A percentile compares a stretch with the other conserved stretches of the same genome.
These are phyloP conservation scores for Lojkania enalia DNA, from an alignment of 2,329 filamentous ascomycete species.

Conservation along the genomic window DNA sequence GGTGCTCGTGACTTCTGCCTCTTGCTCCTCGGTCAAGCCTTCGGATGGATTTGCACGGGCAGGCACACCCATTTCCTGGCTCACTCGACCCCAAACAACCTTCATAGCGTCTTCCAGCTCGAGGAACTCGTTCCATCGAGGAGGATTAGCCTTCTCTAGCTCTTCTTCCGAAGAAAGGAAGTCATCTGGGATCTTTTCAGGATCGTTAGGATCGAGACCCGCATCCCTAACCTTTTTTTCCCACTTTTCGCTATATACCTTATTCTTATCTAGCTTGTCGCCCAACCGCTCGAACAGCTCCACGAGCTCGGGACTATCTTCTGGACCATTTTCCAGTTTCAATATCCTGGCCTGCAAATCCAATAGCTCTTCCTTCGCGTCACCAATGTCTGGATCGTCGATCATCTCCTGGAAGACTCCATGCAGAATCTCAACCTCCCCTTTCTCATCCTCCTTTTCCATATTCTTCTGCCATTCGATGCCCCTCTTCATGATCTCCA, in stretches of 20 bases:
- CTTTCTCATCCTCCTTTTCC: conserved; percentile 22
- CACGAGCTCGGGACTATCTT: conserved; percentile 25
- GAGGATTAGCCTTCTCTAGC: background rate
- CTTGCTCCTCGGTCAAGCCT: conserved; percentile 9
- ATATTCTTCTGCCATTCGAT: conserved; percentile 26
- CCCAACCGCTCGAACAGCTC: conserved; percentile 19
- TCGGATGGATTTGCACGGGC: conserved; percentile 2
- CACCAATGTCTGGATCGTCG: conserved; percentile 32
- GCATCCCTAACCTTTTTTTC: conserved; percentile 6
- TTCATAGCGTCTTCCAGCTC: conserved; percentile 16
- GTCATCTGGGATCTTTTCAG: background rate
- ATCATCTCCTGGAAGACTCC: conserved; percentile 30
- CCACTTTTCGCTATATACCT: conserved; percentile 24
- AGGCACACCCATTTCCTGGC: no score
- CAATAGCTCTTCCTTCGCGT: conserved; percentile 25
- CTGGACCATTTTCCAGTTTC: conserved; percentile 9
- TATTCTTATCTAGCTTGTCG: conserved; percentile 24
- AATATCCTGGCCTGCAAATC: conserved; percentile 29
- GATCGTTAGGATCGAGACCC: background rate
- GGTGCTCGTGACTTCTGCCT: background rate
- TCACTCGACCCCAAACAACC: no score
- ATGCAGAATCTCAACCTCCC: conserved; percentile 23
- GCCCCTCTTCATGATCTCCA: conserved; percentile 29
- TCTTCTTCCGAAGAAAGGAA: background rate
- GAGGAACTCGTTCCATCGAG: background rate